A percentile compares a stretch with the other conserved stretches of the same genome.
phyloP scores from a whole-genome alignment of 768 basidiomycete species.

The Candolleomyces aberdarensis region DNA sequence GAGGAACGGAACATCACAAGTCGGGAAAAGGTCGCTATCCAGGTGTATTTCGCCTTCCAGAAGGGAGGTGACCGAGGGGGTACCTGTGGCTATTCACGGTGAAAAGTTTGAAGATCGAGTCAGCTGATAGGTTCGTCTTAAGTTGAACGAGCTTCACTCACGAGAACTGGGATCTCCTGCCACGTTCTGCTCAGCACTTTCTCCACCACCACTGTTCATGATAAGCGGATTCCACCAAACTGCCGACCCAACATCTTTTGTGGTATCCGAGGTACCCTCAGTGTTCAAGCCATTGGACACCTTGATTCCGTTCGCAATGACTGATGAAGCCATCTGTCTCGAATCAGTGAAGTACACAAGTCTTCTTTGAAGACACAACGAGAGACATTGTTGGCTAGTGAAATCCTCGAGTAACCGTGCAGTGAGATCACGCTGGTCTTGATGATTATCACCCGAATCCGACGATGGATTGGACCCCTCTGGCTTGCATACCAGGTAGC shows the following conservation, averaged over 20 bases:
- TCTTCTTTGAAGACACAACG: background rate
- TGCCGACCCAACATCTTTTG: background rate
- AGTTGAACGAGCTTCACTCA: background rate
- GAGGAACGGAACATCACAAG: background rate
- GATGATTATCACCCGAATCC: background rate
- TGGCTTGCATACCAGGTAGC: conserved; percentile 11
- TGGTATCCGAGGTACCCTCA: background rate
- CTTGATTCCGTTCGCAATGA: background rate
- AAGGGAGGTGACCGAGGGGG: background rate
- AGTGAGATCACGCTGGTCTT: background rate
- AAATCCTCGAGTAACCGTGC: background rate
- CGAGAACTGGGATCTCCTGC: background rate
- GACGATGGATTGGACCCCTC: background rate
- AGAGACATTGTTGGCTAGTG: background rate
- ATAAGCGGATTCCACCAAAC: background rate
- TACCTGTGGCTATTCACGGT: background rate
- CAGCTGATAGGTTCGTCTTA: background rate
- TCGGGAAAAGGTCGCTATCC: background rate
- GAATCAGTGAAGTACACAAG: background rate
- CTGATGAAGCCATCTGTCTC: background rate
- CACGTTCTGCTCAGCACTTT: background rate
- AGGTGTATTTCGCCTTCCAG: conserved; percentile 1
- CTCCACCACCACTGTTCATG: no score
- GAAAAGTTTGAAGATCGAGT: background rate
- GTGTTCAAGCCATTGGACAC: background rate